These are phyloP conservation scores for Aspergillus texensis DNA, from an alignment of 2,329 filamentous ascomycete genomes.

Conservation along the genomic window DNA sequence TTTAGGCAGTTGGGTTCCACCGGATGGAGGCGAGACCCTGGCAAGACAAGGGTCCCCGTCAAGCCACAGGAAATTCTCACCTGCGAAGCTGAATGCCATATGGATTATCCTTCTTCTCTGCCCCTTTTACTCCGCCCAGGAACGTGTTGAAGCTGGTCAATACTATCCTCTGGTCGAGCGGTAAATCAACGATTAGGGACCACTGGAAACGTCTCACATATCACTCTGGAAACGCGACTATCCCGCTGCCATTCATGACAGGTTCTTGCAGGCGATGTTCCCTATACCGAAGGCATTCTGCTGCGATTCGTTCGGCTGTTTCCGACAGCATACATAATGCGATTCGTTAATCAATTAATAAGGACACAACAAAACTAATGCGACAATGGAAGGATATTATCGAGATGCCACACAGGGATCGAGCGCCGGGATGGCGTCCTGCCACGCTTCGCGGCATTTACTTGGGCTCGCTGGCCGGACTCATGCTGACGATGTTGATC, in stretches of 20 bases:
- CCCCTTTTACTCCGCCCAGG: background rate
- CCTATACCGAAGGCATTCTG: background rate
- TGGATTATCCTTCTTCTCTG: background rate
- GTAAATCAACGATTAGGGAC: background rate
- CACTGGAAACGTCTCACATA: background rate
- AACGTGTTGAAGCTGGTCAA: background rate
- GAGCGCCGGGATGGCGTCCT: slow-evolving; percentile 11
- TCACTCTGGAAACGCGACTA: background rate
- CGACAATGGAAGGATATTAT: background rate
- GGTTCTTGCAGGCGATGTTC: background rate
- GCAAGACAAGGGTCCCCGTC: background rate
- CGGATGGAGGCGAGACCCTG: background rate
- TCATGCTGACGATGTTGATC: slow-evolving; percentile 7
- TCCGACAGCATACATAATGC: background rate
- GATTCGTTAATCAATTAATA: background rate
- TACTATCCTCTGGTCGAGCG: background rate
- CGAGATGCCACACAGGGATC: background rate
- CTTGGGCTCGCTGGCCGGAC: slow-evolving; percentile 5
- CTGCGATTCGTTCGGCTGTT: background rate
- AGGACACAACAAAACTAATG: background rate
- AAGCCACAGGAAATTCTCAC: background rate
- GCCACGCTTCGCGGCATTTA: slow-evolving; percentile 9
- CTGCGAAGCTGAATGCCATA: background rate
- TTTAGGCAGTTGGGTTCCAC: background rate
- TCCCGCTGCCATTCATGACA: background rate